Percentiles rank a stretch among this genome's conserved stretches.
phyloP scores from a whole-genome alignment of 192 early-diverging fungal genomes.

The Backusella luteola region DNA sequence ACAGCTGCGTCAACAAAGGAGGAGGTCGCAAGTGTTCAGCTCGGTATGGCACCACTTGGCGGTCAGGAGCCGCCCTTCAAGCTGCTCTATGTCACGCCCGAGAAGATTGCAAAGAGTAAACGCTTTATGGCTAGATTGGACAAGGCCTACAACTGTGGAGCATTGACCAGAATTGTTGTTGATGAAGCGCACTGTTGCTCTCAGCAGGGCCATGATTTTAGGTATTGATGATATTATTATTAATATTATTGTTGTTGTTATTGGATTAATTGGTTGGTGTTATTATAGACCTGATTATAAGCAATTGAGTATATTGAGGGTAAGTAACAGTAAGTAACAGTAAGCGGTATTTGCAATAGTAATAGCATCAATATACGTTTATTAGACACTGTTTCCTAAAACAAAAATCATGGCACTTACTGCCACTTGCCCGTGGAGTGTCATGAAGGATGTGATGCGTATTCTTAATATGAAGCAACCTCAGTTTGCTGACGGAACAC shows the following conservation, averaged over 20 bases:
- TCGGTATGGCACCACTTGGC: conserved; percentile 52
- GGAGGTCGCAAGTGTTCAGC: conserved; percentile 45
- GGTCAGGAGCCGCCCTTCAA: conserved; percentile 49
- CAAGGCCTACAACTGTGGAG: conserved; percentile 52
- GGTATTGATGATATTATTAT: conserved; percentile 31
- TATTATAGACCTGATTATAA: conserved; percentile 32
- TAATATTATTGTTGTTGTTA: too few species aligned
- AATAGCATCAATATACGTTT: background rate
- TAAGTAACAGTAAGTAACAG: background rate
- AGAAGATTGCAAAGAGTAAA: conserved; percentile 76
- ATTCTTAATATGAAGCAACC: conserved; percentile 49
- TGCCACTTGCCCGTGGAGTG: conserved; percentile 64
- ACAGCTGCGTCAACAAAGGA: conserved; percentile 55
- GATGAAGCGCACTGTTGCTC: conserved; percentile 97
- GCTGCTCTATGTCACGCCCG: conserved; percentile 88
- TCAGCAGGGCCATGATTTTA: conserved; percentile 97
- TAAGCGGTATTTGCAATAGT: background rate
- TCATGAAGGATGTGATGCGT: conserved; percentile 48
- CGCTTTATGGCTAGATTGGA: conserved; percentile 56
- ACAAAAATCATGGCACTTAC: conserved; percentile 77
- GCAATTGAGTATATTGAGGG: conserved; percentile 27
- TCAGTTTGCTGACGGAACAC: conserved; percentile 11
- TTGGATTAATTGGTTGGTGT: background rate
- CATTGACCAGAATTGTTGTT: conserved; percentile 83
- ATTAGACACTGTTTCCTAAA: conserved; percentile 50